Conservation (phyloP, 805 yeast genomes). For the Yarrowia sp. region DNA sequence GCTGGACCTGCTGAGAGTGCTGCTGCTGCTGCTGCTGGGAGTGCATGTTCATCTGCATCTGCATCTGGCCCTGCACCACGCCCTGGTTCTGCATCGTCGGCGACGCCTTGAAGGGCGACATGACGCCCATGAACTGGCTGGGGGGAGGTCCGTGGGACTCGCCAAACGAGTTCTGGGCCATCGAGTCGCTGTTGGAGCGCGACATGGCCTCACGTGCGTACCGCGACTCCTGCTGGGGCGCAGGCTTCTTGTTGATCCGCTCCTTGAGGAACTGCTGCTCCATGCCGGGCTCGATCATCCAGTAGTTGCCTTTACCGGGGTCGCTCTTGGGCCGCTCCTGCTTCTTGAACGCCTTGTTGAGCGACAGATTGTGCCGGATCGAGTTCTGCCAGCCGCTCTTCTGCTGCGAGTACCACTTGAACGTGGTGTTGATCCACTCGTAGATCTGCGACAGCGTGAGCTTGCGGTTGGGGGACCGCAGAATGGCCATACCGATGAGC, state of each 20-base stretch:
- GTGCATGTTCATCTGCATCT: constrained; percentile 15
- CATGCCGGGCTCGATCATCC: constrained; percentile 86
- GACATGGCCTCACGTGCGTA: constrained; percentile 24
- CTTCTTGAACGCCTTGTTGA: constrained; percentile 91
- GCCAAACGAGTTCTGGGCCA: constrained; percentile 3
- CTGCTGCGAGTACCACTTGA: constrained; percentile 78
- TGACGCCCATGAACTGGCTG: constrained; percentile 37
- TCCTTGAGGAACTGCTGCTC: constrained; percentile 75
- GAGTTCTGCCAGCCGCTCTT: constrained; percentile 98
- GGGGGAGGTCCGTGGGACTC: constrained; percentile 22
- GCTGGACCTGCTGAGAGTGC: constrained; percentile 1
- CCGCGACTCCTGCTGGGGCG: constrained; percentile 25
- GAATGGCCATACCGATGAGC: constrained; percentile 88
- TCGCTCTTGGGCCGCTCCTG: constrained; percentile 79
- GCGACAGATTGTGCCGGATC: constrained; percentile 89
- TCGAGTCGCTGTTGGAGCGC: neutral
- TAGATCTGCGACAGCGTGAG: constrained; percentile 85
- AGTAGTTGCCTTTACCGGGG: constrained; percentile 76
- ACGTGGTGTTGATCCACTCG: constrained; percentile 88
- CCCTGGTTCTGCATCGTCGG: constrained; percentile 1
- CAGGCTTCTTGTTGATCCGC: constrained; percentile 33
- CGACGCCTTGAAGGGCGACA: constrained; percentile 27
- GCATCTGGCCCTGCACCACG: constrained; percentile 10
- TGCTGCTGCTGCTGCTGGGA: constrained; percentile 3
- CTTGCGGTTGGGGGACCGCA: constrained; percentile 75